Percentiles rank a stretch among this genome's conserved stretches.
Conservation (phyloP, 176 grass and related monocot genomes). For the Puya raimondii region DNA sequence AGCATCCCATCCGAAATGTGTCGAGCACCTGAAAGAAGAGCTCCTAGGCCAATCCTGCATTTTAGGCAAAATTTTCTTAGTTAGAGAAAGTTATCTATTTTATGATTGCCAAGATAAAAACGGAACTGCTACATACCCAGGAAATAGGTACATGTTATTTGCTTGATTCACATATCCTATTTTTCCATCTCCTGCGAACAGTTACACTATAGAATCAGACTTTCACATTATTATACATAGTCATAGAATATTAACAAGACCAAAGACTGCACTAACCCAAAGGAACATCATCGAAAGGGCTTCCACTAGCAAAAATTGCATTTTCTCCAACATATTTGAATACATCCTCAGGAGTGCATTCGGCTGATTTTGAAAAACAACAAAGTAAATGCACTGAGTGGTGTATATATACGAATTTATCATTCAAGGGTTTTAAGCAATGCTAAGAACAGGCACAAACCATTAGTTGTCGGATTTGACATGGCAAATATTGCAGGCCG, state of each 20-base stretch:
- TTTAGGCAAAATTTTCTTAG: slow-evolving; percentile 26
- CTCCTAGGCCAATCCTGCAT: slow-evolving; percentile 90
- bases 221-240: neutral
- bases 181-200: slow-evolving; percentile 53
- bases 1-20: slow-evolving; percentile 91
- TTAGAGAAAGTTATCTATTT: slow-evolving; percentile 7
- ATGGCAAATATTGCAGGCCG: slow-evolving; percentile 91
- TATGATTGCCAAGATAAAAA: neutral
- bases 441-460: slow-evolving; percentile 19
- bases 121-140: slow-evolving; percentile 49
- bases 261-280: slow-evolving; percentile 45
- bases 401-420: slow-evolving; percentile 4
- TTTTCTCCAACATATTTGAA: slow-evolving; percentile 85
- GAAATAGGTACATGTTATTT: slow-evolving; percentile 99
- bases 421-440: slow-evolving; percentile 4
- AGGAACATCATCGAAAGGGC: slow-evolving; percentile 71
- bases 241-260: slow-evolving; percentile 12
- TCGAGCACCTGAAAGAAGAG: slow-evolving; percentile 86
- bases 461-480: slow-evolving; percentile 94
- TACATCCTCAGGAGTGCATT: slow-evolving; percentile 90
- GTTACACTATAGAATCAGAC: slow-evolving; percentile 9
- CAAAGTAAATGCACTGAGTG: neutral
- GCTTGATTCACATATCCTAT: slow-evolving; percentile 82
- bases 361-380: slow-evolving; percentile 46
- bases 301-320: slow-evolving; percentile 93